Base-by-base conservation (phyloP, 2,329 filamentous ascomycete species). In the Allantophomopsis lycopodina region DNA sequence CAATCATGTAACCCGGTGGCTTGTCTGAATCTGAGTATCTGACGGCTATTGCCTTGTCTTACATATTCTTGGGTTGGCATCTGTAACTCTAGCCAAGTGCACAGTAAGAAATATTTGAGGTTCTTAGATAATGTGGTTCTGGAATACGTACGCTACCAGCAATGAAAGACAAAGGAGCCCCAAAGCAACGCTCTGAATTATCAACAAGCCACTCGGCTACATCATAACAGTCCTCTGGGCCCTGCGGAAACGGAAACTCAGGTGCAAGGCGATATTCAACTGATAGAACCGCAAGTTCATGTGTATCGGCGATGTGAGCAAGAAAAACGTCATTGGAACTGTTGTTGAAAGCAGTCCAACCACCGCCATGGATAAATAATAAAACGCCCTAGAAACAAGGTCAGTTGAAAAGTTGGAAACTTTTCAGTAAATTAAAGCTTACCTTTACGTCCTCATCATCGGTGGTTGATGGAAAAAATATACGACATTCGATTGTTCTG, bases 221-320 rank as follows among this genome's bases (percentile, higher is more conserved):
- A 47, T 75, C 71, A 46, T 65, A 65, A 53, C 68, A 71, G 50
- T 75, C 71, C 35, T 75, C 58, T 10, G 62, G 60, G 0, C 59
- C 64, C 0, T 60, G 61, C 0, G 72, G 71, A 49, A 63, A 74
- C 0, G 69, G 67, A 46, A 74, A 43, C 48, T 76, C 70, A 0
- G 72, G 73, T 0, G 71, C 69, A 5, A 73, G 62, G 7, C 72
- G 62, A 50, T 76, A 76, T 2, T 69, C 71, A 10, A 75, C 62
- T 53, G n/a, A 69, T 11, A 78, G 53, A n/a, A 70, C 64, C 0
- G 65, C 65, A 2, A 73, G 42, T 31, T 65, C 56, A 35, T 58
- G 63, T 20, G 57, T 53, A 45, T 73, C 61, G 36, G 71, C 69
- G 52, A 69, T 64, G 45, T 58, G 58, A 40, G 68, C 61, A 10